phyloP scores from a whole-genome alignment of 768 basidiomycete genomes.

The Amanita molliuscula region DNA sequence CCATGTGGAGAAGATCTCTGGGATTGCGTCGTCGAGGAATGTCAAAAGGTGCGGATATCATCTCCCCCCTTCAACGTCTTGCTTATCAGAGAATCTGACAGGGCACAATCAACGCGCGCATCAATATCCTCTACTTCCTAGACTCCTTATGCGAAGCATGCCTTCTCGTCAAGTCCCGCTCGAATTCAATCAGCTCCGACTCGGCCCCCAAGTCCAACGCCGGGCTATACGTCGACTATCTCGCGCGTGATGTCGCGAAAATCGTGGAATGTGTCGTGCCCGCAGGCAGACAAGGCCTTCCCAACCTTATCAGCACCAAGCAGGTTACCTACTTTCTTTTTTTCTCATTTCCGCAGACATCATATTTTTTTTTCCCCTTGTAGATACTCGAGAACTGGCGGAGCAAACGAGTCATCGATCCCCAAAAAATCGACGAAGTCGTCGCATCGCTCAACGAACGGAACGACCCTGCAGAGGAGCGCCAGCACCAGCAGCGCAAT shows the following conservation, averaged over 20 bases:
- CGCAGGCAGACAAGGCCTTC: conserved; percentile 74
- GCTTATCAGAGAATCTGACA: conserved; percentile 14
- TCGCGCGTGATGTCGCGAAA: conserved; percentile 66
- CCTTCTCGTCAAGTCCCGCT: conserved; percentile 53
- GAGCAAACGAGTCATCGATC: conserved; percentile 74
- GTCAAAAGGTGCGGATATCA: conserved; percentile 54
- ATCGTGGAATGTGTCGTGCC: conserved; percentile 86
- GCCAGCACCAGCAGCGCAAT: conserved; percentile 10
- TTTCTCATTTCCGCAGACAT: background rate
- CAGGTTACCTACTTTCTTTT: conserved; percentile 41
- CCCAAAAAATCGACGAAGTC: conserved; percentile 65
- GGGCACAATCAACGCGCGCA: conserved; percentile 85
- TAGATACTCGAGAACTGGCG: conserved; percentile 92
- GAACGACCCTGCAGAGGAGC: conserved; percentile 6
- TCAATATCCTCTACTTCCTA: conserved; percentile 87
- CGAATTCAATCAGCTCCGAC: conserved; percentile 28
- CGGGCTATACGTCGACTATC: conserved; percentile 63
- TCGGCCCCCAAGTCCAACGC: conserved; percentile 20
- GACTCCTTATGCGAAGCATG: conserved; percentile 81
- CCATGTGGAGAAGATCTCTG: conserved; percentile 87
- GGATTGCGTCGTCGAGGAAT: conserved; percentile 90
- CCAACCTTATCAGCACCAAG: conserved; percentile 80
- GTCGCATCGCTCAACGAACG: conserved; percentile 46
- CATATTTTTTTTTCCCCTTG: background rate
- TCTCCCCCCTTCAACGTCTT: no score